phyloP scores from a whole-genome alignment of 345 rosid species.

The Eucalyptus fibrosa region DNA sequence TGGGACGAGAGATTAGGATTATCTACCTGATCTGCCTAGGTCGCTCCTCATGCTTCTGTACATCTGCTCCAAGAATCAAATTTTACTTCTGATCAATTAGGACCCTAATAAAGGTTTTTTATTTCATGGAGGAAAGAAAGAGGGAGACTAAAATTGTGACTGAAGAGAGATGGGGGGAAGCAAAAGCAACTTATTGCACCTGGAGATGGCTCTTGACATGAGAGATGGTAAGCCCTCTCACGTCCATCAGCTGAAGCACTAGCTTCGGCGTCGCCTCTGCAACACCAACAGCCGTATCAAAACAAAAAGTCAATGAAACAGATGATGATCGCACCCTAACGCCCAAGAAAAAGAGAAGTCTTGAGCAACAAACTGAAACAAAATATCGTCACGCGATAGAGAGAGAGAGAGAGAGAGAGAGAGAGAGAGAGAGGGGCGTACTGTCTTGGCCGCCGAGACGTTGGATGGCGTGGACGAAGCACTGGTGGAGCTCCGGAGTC shows the following conservation, averaged over 20 bases:
- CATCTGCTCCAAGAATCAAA: conserved; percentile 39
- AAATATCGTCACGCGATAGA: neutral
- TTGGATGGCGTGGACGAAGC: conserved; percentile 83
- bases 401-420: neutral
- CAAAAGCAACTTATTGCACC: conserved; percentile 10
- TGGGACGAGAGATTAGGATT: neutral
- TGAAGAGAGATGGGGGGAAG: neutral
- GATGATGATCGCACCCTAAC: neutral
- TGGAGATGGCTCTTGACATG: conserved; percentile 99
- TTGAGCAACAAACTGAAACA: neutral
- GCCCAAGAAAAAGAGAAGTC: neutral
- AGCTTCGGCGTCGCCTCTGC: conserved; percentile 93
- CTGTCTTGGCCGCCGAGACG: conserved; percentile 86
- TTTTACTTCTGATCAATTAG: neutral
- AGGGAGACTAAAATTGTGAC: neutral
- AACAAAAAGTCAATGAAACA: neutral
- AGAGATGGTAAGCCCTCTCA: conserved; percentile 92
- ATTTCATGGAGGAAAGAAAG: neutral
- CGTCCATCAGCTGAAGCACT: conserved; percentile 95
- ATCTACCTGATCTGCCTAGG: conserved; percentile 52
- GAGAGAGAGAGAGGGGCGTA: conserved; percentile 2
- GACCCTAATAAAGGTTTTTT: neutral
- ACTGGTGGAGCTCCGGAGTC: conserved; percentile 96
- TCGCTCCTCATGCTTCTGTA: conserved; percentile 82
- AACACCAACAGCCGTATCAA: neutral